Conservation (phyloP, 768 basidiomycete species). For the Boletus bicolor region DNA sequence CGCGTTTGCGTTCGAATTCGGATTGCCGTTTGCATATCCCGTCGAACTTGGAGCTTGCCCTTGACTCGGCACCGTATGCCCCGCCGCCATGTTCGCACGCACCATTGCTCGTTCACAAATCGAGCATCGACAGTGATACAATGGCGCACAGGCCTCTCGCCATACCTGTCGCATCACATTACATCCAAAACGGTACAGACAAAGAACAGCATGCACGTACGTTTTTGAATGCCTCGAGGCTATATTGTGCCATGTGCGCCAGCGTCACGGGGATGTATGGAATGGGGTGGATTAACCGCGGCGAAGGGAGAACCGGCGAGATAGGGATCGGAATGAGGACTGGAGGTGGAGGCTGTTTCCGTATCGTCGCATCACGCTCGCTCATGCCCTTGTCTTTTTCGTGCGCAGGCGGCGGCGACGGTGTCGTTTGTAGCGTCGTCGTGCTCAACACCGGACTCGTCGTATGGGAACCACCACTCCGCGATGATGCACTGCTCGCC, state of each 20-base stretch:
- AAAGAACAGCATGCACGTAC: slow-evolving; percentile 38
- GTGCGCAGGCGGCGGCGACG: slow-evolving; percentile 60
- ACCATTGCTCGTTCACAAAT: slow-evolving; percentile 69
- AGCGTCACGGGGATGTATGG: slow-evolving; percentile 63
- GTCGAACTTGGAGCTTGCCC: slow-evolving; percentile 14
- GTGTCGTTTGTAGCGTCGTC: slow-evolving; percentile 74
- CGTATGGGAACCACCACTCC: slow-evolving; percentile 50
- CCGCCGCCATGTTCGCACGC: slow-evolving; percentile 44
- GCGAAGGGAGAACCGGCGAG: slow-evolving; percentile 60
- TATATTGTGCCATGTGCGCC: slow-evolving; percentile 53
- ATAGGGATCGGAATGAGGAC: slow-evolving; percentile 40
- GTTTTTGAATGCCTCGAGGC: slow-evolving; percentile 52
- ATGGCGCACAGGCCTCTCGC: slow-evolving; percentile 68
- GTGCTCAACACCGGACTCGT: slow-evolving; percentile 76
- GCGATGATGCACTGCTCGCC: slow-evolving; percentile 44
- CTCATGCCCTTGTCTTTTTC: slow-evolving; percentile 37
- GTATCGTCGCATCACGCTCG: slow-evolving; percentile 5
- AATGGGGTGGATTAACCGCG: slow-evolving; percentile 60
- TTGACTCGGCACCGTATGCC: slow-evolving; percentile 33
- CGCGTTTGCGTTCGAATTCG: not conserved
- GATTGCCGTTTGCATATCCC: not conserved
- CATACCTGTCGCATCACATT: slow-evolving; percentile 46
- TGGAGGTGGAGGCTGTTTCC: slow-evolving; percentile 23
- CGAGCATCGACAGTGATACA: slow-evolving; percentile 71
- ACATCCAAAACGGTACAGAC: not conserved